Evolutionary conservation across 352 stramenopile genomes (phyloP), one percentile per base, ranked within the genome.

Genomic region (Phytopythium chamaehyphon): DNA sequence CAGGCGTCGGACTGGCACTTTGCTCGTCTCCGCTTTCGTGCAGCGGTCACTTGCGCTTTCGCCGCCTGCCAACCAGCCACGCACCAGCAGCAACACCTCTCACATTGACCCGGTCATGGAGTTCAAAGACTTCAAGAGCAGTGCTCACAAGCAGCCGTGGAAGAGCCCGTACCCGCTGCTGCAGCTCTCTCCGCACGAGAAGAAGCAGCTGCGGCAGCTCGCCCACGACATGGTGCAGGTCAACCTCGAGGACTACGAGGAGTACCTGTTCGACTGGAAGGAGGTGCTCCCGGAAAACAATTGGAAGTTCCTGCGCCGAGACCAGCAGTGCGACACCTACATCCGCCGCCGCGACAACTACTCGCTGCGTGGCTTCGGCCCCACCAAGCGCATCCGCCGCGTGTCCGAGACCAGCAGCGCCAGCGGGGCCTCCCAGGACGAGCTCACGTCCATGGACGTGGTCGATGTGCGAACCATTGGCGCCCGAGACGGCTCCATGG

Each of bases 121-220:
- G 47, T 52, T 52, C 33, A 18, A 19, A 15, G 46, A 61, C 14
- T 52, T 52, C 33, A 33, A 26, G 47, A 31, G 44, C 38, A 43
- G 48, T 11, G 40, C 69, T 21, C 55, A 64, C 53, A 36, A 55
- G 8, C 21, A 23, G 22, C 57, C 53, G 19, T 74, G 65, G 65
- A 53, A 63, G 45, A 54, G 47, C 21, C 47, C 47, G 47, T 52
- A 52, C 21, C 47, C 47, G 33, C 12, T 44, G 47, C 35, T 52
- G 47, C 31, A 52, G 47, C 35, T 52, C 18, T 52, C 47, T 18
- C 18, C 16, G 31, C 47, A 52, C 33, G 47, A 52, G 35, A 52
- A 52, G 47, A 52, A 52, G 47, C 47, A 63, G 38, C 37, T 65
- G 23, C 57, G 62, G 7, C 44, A 67, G 35, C 53, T 61, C 14